Evolutionary conservation across 768 basidiomycete genomes (phyloP).

Genomic region (Macrocybe gigantea): DNA sequence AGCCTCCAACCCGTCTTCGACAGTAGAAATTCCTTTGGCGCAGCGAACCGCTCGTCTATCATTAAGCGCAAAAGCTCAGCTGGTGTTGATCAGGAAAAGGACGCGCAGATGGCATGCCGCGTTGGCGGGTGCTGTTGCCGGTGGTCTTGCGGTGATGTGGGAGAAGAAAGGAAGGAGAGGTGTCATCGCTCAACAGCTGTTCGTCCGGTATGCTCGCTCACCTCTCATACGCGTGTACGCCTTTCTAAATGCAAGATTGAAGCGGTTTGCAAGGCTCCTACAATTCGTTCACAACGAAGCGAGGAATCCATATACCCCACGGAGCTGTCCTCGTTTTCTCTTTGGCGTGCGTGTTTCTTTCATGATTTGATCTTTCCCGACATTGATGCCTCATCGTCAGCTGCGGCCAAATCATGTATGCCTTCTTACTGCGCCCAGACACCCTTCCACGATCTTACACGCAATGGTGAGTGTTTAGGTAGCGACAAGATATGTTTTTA

Average conservation of each 20-base stretch:
- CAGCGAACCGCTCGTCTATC: constrained; percentile 49
- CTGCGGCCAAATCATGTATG: constrained; percentile 84
- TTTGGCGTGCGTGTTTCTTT: constrained; percentile 44
- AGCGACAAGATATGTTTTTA: not conserved
- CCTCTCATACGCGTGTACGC: not conserved
- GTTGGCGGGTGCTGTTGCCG: constrained; percentile 71
- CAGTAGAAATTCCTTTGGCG: constrained; percentile 22
- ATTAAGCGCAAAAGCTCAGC: constrained; percentile 56
- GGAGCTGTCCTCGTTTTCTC: constrained; percentile 82
- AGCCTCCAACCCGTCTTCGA: constrained; percentile 17
- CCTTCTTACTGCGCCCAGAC: constrained; percentile 71
- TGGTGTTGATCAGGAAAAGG: constrained; percentile 57
- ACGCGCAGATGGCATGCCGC: constrained; percentile 77
- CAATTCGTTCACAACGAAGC: constrained; percentile 67
- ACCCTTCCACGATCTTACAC: constrained; percentile 78
- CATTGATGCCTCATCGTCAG: constrained; percentile 26
- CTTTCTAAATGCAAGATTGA: not conserved
- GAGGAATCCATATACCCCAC: constrained; percentile 68
- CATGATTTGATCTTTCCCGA: not conserved
- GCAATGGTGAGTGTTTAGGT: constrained; percentile 46
- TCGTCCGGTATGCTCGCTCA: constrained; percentile 64
- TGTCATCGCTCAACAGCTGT: constrained; percentile 80
- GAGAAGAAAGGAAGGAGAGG: constrained; percentile 63
- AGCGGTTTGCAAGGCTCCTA: constrained; percentile 90
- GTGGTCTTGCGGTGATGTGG: constrained; percentile 68